phyloP scores from a whole-genome alignment of 192 early-diverging fungal species.

The Mortierella claussenii region DNA sequence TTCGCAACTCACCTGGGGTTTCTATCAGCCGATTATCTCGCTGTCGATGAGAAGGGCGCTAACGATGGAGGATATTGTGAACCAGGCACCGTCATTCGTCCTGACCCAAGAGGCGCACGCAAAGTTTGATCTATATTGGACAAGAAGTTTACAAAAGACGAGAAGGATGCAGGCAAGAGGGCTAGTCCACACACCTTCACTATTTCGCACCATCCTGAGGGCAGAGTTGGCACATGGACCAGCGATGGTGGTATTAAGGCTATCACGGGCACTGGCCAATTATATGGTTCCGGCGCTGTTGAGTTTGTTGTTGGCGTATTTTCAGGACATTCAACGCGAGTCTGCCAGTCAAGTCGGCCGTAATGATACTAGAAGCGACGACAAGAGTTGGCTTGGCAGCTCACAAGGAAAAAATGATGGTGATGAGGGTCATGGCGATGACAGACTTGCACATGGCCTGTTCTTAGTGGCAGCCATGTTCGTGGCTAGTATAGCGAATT shows the following conservation, averaged over 20 bases:
- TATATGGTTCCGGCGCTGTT: constrained; percentile 19
- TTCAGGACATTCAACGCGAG: constrained; percentile 21
- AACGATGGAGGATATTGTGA: constrained; percentile 11
- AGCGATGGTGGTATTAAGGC: background rate
- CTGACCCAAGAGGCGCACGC: background rate
- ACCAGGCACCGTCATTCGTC: constrained; percentile 1
- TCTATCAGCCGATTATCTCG: constrained; percentile 19
- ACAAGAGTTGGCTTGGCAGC: constrained; percentile 2
- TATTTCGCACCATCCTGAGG: constrained; percentile 1
- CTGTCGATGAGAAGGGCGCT: constrained; percentile 3
- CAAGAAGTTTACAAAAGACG: background rate
- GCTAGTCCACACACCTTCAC: constrained; percentile 6
- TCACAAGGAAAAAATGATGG: constrained; percentile 52
- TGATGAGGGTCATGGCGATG: constrained; percentile 52
- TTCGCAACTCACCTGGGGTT: constrained; percentile 17
- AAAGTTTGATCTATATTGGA: constrained; percentile 7
- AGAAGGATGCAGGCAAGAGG: too few relatives aligned
- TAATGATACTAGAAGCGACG: background rate
- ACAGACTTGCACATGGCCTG: constrained; percentile 56
- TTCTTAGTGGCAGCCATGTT: constrained; percentile 54
- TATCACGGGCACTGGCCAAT: background rate
- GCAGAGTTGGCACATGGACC: background rate
- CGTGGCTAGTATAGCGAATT: constrained; percentile 52
- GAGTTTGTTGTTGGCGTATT: constrained; percentile 19
- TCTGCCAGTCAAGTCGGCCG: background rate